Evolutionary conservation across 371 early-diverging fungal species (phyloP).

Genomic region (Mortierella sp.): DNA sequence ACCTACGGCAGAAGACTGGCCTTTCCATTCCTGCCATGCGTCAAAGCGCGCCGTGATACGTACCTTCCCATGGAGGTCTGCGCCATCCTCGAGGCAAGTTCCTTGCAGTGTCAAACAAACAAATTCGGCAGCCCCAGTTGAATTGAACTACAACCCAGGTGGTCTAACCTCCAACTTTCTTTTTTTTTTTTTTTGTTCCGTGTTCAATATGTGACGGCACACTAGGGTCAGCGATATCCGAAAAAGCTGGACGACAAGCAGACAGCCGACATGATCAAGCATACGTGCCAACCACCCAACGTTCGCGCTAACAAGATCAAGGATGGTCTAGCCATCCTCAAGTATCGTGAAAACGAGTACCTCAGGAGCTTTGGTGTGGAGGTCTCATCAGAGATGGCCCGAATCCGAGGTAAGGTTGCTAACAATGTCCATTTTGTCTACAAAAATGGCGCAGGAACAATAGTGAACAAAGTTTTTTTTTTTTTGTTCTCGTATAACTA

Average conservation of each 20-base stretch:
- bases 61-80: conserved; percentile 93
- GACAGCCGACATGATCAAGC: conserved; percentile 93
- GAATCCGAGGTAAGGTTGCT: conserved; percentile 31
- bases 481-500: conserved; percentile 17
- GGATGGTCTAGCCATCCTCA: conserved; percentile 59
- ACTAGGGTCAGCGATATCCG: conserved; percentile 76
- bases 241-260: conserved; percentile 84
- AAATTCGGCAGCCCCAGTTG: too few species aligned
- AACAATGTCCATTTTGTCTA: conserved; percentile 25
- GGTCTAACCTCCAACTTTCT: too few species aligned
- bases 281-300: conserved; percentile 84
- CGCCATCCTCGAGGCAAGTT: conserved; percentile 64
- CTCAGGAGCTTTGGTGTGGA: conserved; percentile 71
- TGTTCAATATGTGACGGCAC: too few species aligned
- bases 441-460: conserved; percentile 4
- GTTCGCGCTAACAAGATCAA: conserved; percentile 71
- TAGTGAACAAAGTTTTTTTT: too few species aligned
- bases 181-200: too few species aligned
- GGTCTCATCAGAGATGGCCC: conserved; percentile 67
- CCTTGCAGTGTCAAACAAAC: too few species aligned
- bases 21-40: conserved; percentile 87
- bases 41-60: conserved; percentile 68
- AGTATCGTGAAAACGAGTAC: conserved; percentile 64
- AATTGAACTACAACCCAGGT: too few species aligned
- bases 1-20: conserved; percentile 73